Conservation (phyloP, 2,329 filamentous ascomycete genomes). For the Monosporascus sp. region DNA sequence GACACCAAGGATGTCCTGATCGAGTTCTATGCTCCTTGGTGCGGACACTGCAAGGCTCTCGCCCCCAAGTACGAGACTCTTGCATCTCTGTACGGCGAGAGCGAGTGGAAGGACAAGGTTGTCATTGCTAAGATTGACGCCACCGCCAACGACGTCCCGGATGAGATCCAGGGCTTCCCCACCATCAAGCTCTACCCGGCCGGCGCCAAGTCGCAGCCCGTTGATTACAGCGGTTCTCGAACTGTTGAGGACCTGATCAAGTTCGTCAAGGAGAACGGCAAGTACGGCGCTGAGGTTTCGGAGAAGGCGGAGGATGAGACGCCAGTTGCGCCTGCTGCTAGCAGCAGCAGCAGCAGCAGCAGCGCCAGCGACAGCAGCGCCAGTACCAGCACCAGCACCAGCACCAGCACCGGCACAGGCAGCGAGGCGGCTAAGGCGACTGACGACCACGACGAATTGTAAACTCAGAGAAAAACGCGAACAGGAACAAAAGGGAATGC, state of each 20-base stretch:
- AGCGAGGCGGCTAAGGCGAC: constrained; percentile 41
- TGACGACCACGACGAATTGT: constrained; percentile 67
- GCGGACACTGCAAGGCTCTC: constrained; percentile 98
- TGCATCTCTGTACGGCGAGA: constrained; percentile 67
- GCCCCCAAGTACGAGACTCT: constrained; percentile 97
- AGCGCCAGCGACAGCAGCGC: too few relatives aligned
- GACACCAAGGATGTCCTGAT: constrained; percentile 94
- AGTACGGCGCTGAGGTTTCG: constrained; percentile 69
- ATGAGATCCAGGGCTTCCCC: constrained; percentile 95
- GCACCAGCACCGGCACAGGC: constrained; percentile 28
- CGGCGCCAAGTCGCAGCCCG: constrained; percentile 75
- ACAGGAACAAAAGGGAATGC: constrained; percentile 9
- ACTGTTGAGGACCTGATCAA: constrained; percentile 86
- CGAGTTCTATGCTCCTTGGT: constrained; percentile 99
- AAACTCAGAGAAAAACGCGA: constrained; percentile 33
- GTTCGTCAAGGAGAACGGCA: constrained; percentile 94
- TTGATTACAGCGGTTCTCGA: constrained; percentile 84
- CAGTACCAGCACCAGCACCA: constrained; percentile 23
- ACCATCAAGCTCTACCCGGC: constrained; percentile 98
- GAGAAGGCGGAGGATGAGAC: constrained; percentile 51
- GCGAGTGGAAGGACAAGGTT: constrained; percentile 77
- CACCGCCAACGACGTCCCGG: constrained; percentile 91
- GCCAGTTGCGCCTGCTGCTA: constrained; percentile 44
- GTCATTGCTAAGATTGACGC: constrained; percentile 97
- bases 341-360: constrained; percentile 7